These are phyloP conservation scores for Fusarium piperis DNA, from an alignment of 2,329 filamentous ascomycete species.

Conservation along the genomic window DNA sequence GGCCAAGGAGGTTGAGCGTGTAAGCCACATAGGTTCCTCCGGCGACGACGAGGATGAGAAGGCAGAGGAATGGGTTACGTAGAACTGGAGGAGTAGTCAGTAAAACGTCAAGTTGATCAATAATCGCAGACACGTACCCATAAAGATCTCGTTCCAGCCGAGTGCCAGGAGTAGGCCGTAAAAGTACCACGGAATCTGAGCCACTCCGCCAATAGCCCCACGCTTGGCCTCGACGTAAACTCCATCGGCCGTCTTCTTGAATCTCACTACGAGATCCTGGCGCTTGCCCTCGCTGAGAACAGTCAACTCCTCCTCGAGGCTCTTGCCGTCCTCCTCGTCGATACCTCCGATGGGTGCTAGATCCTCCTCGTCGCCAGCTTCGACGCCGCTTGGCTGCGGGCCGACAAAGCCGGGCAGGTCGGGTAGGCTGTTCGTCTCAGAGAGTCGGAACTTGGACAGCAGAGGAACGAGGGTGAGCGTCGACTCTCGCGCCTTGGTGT, in stretches of 20 bases:
- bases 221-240: conserved; percentile 98
- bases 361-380: conserved; percentile 89
- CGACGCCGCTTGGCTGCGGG: conserved; percentile 75
- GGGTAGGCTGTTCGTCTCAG: conserved; percentile 77
- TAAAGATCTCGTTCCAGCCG: conserved; percentile 98
- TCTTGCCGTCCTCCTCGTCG: conserved; percentile 94
- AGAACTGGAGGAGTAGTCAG: conserved; percentile 69
- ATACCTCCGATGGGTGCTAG: conserved; percentile 89
- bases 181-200: conserved; percentile 94
- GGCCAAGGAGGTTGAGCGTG: conserved; percentile 93
- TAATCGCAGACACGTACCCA: conserved; percentile 69
- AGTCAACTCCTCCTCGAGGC: conserved; percentile 94
- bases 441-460: conserved; percentile 83
- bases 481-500: conserved; percentile 90
- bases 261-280: conserved; percentile 90
- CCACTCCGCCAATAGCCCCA: conserved; percentile 93
- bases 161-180: conserved; percentile 88
- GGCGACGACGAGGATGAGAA: conserved; percentile 81
- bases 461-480: conserved; percentile 92
- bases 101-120: neutral
- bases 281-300: conserved; percentile 90
- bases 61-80: conserved; percentile 91
- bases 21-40: conserved; percentile 89
- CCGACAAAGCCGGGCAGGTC: conserved; percentile 89
- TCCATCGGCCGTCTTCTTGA: conserved; percentile 98